Percentiles rank a stretch among this genome's conserved stretches.
These are phyloP conservation scores for Penicillium argentinense DNA, from an alignment of 495 filamentous ascomycete species.

Conservation along the genomic window DNA sequence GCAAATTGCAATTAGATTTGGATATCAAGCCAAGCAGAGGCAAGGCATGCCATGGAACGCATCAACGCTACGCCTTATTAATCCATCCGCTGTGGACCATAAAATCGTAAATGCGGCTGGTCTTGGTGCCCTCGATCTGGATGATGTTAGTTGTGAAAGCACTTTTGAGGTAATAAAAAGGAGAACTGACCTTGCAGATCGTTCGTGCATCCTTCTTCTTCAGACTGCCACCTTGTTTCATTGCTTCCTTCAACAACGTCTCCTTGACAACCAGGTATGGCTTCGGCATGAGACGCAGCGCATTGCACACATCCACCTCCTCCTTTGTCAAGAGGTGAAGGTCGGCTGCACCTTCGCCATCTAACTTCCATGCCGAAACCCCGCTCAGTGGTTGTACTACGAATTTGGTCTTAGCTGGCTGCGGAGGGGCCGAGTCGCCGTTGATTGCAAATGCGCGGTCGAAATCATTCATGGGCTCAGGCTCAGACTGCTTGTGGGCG, in stretches of 20 bases:
- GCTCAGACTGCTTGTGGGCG: constrained; percentile 33
- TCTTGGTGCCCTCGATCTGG: constrained; percentile 65
- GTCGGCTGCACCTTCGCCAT: constrained; percentile 74
- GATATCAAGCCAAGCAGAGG: constrained; percentile 17
- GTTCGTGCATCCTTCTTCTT: constrained; percentile 89
- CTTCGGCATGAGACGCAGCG: constrained; percentile 82
- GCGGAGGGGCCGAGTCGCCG: constrained; percentile 40
- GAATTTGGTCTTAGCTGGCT: constrained; percentile 49
- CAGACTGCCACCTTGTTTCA: constrained; percentile 79
- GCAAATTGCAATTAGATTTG: constrained; percentile 14
- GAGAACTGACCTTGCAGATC: constrained; percentile 56
- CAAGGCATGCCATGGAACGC: constrained; percentile 4
- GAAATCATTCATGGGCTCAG: constrained; percentile 40
- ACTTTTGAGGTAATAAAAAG: constrained; percentile 4
- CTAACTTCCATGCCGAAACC: constrained; percentile 65
- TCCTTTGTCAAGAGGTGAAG: constrained; percentile 82
- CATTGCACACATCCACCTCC: constrained; percentile 81
- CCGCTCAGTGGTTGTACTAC: constrained; percentile 50
- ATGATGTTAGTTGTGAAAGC: constrained; percentile 4
- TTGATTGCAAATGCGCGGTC: constrained; percentile 43
- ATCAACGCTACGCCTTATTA: constrained; percentile 55
- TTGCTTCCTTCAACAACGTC: constrained; percentile 78
- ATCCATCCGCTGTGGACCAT: constrained; percentile 94
- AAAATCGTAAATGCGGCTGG: constrained; percentile 83
- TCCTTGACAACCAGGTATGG: constrained; percentile 95